Base-by-base conservation (phyloP, 139 green algal species). In the Micractinium conductrix region DNA sequence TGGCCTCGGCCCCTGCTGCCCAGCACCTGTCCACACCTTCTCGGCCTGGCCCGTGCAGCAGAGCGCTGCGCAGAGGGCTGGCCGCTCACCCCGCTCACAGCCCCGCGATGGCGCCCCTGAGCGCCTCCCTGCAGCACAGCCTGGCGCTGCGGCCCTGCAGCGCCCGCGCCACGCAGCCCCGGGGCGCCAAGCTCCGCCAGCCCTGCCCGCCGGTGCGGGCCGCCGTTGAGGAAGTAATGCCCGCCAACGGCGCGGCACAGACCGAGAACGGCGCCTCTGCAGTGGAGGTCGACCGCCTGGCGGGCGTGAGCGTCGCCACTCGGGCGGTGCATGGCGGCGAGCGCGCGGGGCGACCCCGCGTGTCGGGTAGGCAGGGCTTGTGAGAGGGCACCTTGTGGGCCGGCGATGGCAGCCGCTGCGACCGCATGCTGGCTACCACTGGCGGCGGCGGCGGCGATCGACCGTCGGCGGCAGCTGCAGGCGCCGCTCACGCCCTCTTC, bases 311-410 rank as follows among this genome's bases (percentile, higher is more conserved):
- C 45, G 55, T 7, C 24, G 88, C 80, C 37, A 91, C 87, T 2
- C 53, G 90, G 12, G 84, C 90, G 5, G 90, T 95, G n/a, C 93
- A 96, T 67, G 93, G 85, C 30, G 96, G 96, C 19, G 97, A 99
- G 88, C 88, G 95, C 38, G 74, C 79, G 3, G 96, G 96, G 5
- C 84, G 96, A n/a, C 96, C 95, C 2, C 82, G 91, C 2, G 90
- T 99, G 1, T 87, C 89, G 38, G 86, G 86, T 90, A 38, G 2
- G 65, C 26, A 8, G 3, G 8, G 21, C n/a, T 19, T 19, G 30
- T 8, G 48, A 8, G 1, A 26, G 35, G 68, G 37, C 16, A 33
- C 37, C 21, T 28, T 74, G 37, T 0, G n/a, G 16, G 30, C 3
- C 19, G 21, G 74, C 35, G 33, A 53, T 40, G 28, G 70, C 70